Evolutionary conservation across 2,329 filamentous ascomycete genomes (phyloP), one percentile per base, ranked within the genome.

Genomic region (Arthrocladium fulminans): DNA sequence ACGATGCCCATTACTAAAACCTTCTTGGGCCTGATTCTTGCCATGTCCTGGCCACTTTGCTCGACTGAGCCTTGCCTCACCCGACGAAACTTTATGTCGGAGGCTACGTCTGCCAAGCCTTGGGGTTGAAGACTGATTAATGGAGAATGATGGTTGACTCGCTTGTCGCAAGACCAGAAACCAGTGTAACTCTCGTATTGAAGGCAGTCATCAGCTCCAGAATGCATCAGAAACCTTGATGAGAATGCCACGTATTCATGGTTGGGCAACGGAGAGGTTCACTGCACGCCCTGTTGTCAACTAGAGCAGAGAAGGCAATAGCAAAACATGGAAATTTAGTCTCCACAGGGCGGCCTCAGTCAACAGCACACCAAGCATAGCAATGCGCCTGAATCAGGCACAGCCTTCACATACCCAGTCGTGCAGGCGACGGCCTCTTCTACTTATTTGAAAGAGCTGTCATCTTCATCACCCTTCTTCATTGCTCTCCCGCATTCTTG

Each of bases 311-410:
- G 42, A 45, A 45, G 24, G 27, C 22, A 23, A 45, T 35, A 35
- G 42, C 42, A 45, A 27, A 45, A 34, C 20, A 45, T 45, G n/a
- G 42, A 45, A 45, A 45, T 15, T 23, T 37, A 20, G n/a, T 23
- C 17, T 35, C 42, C 42, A 34, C 27, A 22, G 20, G 13, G 9
- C 17, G 8, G 29, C 7, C 17, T 37, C 29, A 13, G 12, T 34
- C 15, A 35, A n/a, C 19, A 8, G n/a, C 7, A 40, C n/a, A 10
- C n/a, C 39, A 42, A 24, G n/a, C n/a, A n/a, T n/a, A n/a, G 22
- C 39, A 25, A 42, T 42, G 29, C 3, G 29, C n/a, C 12, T 34
- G 42, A 35, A 10, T 2, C 41, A 44, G 15, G 19, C 23, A 8
- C n/a, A 25, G 24, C 17, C n/a, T 25, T 27, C 20, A 41, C 17